Conservation (phyloP, 768 basidiomycete genomes). For the Russula ochroleuca region DNA sequence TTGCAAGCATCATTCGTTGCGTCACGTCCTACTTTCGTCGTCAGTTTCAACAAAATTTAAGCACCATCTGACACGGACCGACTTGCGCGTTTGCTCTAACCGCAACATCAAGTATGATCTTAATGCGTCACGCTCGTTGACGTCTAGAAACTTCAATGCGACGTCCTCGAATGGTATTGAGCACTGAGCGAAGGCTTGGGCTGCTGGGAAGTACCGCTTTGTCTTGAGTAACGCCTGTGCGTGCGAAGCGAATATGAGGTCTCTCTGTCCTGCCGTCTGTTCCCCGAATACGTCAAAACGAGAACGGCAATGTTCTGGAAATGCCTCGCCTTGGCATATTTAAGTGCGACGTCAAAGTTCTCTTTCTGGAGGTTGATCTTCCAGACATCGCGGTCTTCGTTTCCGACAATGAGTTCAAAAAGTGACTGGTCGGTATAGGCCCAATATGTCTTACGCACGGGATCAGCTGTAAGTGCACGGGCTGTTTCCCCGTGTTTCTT, state of each 20-base stretch:
- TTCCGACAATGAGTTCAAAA: constrained; percentile 78
- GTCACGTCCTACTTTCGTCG: constrained; percentile 64
- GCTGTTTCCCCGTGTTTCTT: constrained; percentile 76
- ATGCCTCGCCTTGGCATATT: constrained; percentile 69
- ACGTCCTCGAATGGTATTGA: constrained; percentile 90
- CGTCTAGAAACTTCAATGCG: constrained; percentile 83
- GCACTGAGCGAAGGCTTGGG: constrained; percentile 87
- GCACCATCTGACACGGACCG: constrained; percentile 44
- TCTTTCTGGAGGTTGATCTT: constrained; percentile 77
- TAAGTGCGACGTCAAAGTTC: constrained; percentile 72
- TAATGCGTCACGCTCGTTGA: constrained; percentile 83
- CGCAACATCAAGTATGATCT: constrained; percentile 85
- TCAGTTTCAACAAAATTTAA: neutral
- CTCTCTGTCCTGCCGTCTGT: constrained; percentile 84
- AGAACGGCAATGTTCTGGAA: neutral
- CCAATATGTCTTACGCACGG: constrained; percentile 89
- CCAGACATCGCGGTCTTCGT: constrained; percentile 96
- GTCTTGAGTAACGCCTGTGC: constrained; percentile 75
- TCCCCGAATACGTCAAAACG: neutral
- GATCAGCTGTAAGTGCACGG: constrained; percentile 75
- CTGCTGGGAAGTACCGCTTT: constrained; percentile 84
- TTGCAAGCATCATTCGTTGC: constrained; percentile 95
- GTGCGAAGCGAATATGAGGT: constrained; percentile 77
- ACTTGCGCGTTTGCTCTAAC: constrained; percentile 79
- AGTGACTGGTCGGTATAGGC: constrained; percentile 85